Evolutionary conservation across 2,329 filamentous ascomycete species (phyloP).

Genomic region (Thelonectria rubi): DNA sequence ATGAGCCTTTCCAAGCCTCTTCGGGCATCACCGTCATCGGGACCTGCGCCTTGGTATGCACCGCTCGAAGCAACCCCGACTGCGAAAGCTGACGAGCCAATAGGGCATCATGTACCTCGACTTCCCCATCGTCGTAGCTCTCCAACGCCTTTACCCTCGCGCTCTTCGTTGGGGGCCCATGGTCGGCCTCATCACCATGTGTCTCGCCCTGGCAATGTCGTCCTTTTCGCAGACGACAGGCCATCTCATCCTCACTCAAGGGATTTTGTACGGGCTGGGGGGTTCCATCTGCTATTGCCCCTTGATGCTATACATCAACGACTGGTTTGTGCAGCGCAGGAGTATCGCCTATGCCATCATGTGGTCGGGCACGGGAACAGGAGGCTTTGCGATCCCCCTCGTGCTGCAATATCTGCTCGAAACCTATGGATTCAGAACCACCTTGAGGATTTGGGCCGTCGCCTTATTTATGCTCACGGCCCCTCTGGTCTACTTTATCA

Average conservation of each 20-base stretch:
- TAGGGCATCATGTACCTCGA: conserved; percentile 52
- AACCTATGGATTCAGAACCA: conserved; percentile 2
- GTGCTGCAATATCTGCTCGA: conserved; percentile 6
- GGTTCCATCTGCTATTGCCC: conserved; percentile 62
- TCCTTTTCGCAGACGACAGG: conserved; percentile 58
- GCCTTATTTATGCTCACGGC: conserved; percentile 57
- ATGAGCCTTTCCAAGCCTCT: conserved; percentile 62
- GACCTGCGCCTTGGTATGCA: conserved; percentile 61
- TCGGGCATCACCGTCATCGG: conserved; percentile 66
- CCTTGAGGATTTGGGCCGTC: conserved; percentile 52
- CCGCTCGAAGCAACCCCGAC: conserved; percentile 28
- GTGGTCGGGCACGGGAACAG: conserved; percentile 42
- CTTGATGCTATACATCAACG: conserved; percentile 63
- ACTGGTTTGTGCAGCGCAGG: conserved; percentile 58
- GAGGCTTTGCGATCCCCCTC: conserved; percentile 10
- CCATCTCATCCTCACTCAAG: conserved; percentile 65
- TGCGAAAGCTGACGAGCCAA: neutral
- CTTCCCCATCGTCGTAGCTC: conserved; percentile 54
- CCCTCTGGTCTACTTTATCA: conserved; percentile 62
- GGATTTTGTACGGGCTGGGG: conserved; percentile 64
- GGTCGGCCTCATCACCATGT: conserved; percentile 55
- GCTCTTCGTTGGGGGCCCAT: conserved; percentile 51
- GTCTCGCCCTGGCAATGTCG: conserved; percentile 56
- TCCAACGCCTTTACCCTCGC: conserved; percentile 52
- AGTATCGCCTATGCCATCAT: conserved; percentile 65